Percentiles rank a stretch among this genome's conserved stretches.
Evolutionary conservation across 805 yeast species (phyloP).

Genomic region (Kodamaea fukazawae): DNA sequence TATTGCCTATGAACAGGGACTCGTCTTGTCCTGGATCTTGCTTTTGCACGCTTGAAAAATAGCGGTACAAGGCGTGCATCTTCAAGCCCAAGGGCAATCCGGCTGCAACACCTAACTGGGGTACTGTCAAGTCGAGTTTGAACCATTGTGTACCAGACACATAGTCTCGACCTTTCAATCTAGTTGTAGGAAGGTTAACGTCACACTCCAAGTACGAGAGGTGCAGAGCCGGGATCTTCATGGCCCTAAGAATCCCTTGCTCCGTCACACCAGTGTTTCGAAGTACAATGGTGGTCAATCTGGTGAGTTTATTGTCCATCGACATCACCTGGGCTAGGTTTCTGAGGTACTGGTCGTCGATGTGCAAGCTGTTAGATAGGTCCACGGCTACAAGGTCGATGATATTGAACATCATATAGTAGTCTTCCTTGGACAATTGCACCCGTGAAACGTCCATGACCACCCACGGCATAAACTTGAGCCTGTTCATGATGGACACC

Average conservation of each 20-base stretch:
- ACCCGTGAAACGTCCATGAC: conserved; percentile 28
- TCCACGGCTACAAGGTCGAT: conserved; percentile 23
- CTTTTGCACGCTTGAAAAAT: too few relatives aligned
- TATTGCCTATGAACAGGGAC: conserved; percentile 4
- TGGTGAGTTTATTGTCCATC: conserved; percentile 5
- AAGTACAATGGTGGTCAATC: conserved; percentile 1
- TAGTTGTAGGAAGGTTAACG: background rate
- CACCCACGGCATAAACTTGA: conserved; percentile 18
- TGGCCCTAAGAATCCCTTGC: background rate
- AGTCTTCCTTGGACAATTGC: conserved; percentile 18
- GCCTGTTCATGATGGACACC: conserved; percentile 15
- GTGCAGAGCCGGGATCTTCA: conserved; percentile 1
- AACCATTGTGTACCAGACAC: conserved; percentile 13
- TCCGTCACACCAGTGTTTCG: conserved; percentile 1
- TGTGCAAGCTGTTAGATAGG: conserved; percentile 23
- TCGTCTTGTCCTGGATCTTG: too few relatives aligned
- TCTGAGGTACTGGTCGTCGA: conserved; percentile 32
- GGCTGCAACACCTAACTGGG: conserved; percentile 4
- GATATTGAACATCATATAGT: conserved; percentile 25
- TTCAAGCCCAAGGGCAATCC: conserved; percentile 13
- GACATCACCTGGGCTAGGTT: conserved; percentile 10
- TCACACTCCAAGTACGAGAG: conserved; percentile 12
- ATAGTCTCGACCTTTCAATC: conserved; percentile 4
- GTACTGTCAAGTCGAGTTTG: conserved; percentile 4
- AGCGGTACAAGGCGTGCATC: conserved; percentile 9